Base-by-base conservation (phyloP, 1,139 yeast genomes). In the Diutina neorugosa region DNA sequence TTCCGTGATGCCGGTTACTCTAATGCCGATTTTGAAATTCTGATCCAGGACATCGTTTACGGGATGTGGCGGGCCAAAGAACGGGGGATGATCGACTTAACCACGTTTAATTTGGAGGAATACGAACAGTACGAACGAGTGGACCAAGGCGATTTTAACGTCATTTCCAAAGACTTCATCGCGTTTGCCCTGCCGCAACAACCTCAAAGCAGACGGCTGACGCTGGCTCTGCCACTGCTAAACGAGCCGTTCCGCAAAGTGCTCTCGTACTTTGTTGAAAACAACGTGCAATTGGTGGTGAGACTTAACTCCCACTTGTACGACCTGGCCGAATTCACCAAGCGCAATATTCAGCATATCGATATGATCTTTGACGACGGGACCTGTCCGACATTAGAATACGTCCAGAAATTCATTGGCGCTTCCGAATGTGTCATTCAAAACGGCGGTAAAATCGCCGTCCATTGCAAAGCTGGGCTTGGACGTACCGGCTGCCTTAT, bases 11-110 rank as follows among this genome's bases (percentile, higher is more conserved):
- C 98, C 0, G 98, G 98, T 1, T 93, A 93, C 67, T 87, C 96
- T 4, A 85, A 84, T 55, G 96, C 98, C 0, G 98, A 93, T 67
- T 93, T 88, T 64, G 95, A 86, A 63, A 81, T 93, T 57, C 82
- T 96, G 12, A 88, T 93, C 58, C 98, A 93, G 67, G 98, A 93
- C 66, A 80, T 93, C 16, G 96, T 93, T 2, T 93, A 93, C 62
- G 98, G 95, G 11, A 82, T 94, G 67, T 93, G 98, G 98, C 77
- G 96, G 62, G 98, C 98, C n/a, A 93, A 93, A 65, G 97, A 91
- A 65, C 78, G 94, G 63, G 86, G 88, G 3, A 81, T 93, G 76
- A 74, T 93, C 53, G 97, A 93, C 63, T 74, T 93, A 63, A 86
- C 94, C 54, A 74, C 79, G n/a, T 91, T 93, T 69, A 87, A 91